Evolutionary conservation across 2,329 filamentous ascomycete genomes (phyloP).

Genomic region (Alternaria tenuissima): DNA sequence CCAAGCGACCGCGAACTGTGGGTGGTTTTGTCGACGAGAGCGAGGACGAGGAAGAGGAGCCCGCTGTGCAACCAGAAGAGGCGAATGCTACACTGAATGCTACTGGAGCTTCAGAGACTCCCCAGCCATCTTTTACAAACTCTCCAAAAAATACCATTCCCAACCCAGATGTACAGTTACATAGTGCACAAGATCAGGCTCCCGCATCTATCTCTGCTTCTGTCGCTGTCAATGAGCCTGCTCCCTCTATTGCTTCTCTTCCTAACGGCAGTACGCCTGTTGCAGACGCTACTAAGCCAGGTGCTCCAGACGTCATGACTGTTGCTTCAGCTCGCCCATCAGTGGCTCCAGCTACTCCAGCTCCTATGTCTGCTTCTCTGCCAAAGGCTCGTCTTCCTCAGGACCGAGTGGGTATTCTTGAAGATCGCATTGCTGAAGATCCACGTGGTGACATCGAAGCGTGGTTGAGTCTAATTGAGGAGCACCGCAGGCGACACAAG

Average conservation of each 20-base stretch:
- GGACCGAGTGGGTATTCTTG: slow-evolving; percentile 80
- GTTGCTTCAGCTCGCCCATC: slow-evolving; percentile 46
- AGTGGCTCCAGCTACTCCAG: slow-evolving; percentile 51
- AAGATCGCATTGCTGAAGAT: slow-evolving; percentile 91
- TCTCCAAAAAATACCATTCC: slow-evolving; percentile 63
- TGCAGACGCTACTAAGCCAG: slow-evolving; percentile 49
- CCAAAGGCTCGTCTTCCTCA: slow-evolving; percentile 68
- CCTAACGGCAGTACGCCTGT: slow-evolving; percentile 54
- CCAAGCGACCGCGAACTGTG: slow-evolving; percentile 61
- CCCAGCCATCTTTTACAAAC: slow-evolving; percentile 64
- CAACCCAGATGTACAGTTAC: slow-evolving; percentile 68
- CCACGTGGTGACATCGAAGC: slow-evolving; percentile 91
- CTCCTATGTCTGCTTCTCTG: slow-evolving; percentile 41
- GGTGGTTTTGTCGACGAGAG: slow-evolving; percentile 71
- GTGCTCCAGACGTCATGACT: slow-evolving; percentile 36
- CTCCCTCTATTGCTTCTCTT: slow-evolving; percentile 61
- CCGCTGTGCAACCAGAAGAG: slow-evolving; percentile 57
- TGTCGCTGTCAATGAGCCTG: slow-evolving; percentile 54
- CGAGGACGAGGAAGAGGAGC: slow-evolving; percentile 63
- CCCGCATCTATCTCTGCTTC: slow-evolving; percentile 49
- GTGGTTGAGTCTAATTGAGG: slow-evolving; percentile 86
- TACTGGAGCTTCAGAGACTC: slow-evolving; percentile 58
- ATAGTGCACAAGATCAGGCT: slow-evolving; percentile 64
- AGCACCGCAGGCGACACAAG: slow-evolving; percentile 82
- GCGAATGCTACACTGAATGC: slow-evolving; percentile 59